Conservation (phyloP, 2,329 filamentous ascomycete genomes). For the Aspergillus proliferans region DNA sequence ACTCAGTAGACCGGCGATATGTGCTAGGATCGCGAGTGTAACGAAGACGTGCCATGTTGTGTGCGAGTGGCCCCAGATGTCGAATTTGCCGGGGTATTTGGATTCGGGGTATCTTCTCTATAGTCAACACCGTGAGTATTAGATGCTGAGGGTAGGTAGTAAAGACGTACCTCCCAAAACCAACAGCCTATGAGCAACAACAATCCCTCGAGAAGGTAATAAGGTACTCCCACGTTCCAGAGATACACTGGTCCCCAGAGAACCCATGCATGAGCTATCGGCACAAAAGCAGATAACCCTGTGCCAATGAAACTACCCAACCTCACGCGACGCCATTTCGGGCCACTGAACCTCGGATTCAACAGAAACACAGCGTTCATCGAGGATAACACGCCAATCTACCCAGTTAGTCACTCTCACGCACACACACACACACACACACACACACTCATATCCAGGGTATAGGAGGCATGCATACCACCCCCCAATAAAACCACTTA, state of each 20-base stretch:
- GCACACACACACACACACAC: no score
- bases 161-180: constrained; percentile 14
- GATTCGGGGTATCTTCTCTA: constrained; percentile 18
- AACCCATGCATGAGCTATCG: constrained; percentile 25
- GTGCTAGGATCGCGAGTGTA: constrained; percentile 35
- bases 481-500: constrained; percentile 28
- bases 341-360: constrained; percentile 26
- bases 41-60: constrained; percentile 31
- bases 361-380: constrained; percentile 28
- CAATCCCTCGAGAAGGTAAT: constrained; percentile 29
- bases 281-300: constrained; percentile 28
- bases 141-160: background rate
- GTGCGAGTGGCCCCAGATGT: constrained; percentile 30
- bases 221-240: constrained; percentile 22
- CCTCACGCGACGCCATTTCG: constrained; percentile 22
- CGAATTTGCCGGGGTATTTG: constrained; percentile 25
- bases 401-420: background rate
- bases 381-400: constrained; percentile 25
- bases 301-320: constrained; percentile 24
- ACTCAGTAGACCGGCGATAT: constrained; percentile 33
- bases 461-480: constrained; percentile 19
- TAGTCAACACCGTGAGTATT: no score
- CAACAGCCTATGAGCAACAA: constrained; percentile 24
- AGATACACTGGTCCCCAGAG: constrained; percentile 20
- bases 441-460: background rate